Base-by-base conservation (phyloP, 2,329 filamentous ascomycete species). In the Helicocarpus griseus region DNA sequence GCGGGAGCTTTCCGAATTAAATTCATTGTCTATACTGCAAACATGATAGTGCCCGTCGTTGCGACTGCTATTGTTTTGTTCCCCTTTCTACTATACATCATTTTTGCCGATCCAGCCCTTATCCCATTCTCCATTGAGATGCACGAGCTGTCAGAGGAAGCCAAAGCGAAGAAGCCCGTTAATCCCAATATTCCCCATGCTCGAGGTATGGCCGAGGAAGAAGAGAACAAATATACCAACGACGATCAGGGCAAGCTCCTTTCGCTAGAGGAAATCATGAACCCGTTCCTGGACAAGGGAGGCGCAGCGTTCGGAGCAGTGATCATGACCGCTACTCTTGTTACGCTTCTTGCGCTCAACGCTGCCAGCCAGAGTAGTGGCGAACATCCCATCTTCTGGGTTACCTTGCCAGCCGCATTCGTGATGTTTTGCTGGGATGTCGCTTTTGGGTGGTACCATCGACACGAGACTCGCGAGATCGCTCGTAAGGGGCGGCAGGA, bases 21-120 rank as follows among this genome's bases (percentile, higher is more conserved):
- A 48, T 88, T 88, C 64, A 79, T 88, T 61, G 73, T 79, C 38
- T 88, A 88, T 61, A 87, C 84, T 0, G 84, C 82, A n/a, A 86
- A 88, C 61, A 85, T 88, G 77, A 83, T 88, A 17, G 82, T 88
- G 0, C 85, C 85, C 0, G 82, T 86, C 1, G 68, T 86, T 21
- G 70, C 78, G n/a, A 88, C 85, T 0, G 83, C 77, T 2, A 72
- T 87, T 14, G 67, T 86, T 0, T 66, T 88, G 2, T 87, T 86
- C 48, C 85, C 85, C 0, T 84, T 86, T 56, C 65, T 89, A 4
- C 70, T 87, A 0, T 87, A 85, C 59, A 74, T 87, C 51, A 76
- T 87, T 17, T 89, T 88, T 56, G 75, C 77, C 1, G 74, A 83
- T 53, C 76, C 82, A 46, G 67, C 73, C 1, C 76, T 87, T 7